Percentiles rank a stretch among this genome's conserved stretches.
Evolutionary conservation across 2,329 filamentous ascomycete species (phyloP).

Genomic region (Diaporthe ilicicola): DNA sequence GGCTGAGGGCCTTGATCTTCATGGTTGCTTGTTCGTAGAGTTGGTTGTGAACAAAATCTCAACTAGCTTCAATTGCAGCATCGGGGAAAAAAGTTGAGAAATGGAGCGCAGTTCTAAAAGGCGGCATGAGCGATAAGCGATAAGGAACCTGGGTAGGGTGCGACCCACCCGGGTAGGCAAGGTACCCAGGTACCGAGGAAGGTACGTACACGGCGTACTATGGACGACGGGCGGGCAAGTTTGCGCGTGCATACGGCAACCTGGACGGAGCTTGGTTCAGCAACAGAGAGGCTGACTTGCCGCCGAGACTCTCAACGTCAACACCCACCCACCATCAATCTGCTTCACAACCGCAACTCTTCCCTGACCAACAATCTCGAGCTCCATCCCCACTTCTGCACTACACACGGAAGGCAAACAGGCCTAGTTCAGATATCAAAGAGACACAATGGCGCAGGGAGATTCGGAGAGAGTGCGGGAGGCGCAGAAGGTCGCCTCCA

Average conservation of each 20-base stretch:
- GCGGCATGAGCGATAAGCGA: slow-evolving; percentile 13
- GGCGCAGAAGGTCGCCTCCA: slow-evolving; percentile 84
- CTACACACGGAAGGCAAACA: neutral
- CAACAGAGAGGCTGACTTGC: slow-evolving; percentile 5
- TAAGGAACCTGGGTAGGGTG: neutral
- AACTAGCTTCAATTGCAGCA: neutral
- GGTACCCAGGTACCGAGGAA: neutral
- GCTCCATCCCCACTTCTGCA: neutral
- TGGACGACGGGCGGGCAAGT: slow-evolving; percentile 16
- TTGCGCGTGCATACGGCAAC: slow-evolving; percentile 29
- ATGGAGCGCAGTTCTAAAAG: neutral
- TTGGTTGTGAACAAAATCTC: neutral
- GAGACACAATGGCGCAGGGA: slow-evolving; percentile 60
- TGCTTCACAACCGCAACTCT: slow-evolving; percentile 2
- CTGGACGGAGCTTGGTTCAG: slow-evolving; percentile 22
- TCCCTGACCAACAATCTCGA: neutral
- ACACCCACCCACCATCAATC: slow-evolving; percentile 4
- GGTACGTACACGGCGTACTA: slow-evolving; percentile 10
- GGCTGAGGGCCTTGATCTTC: slow-evolving; percentile 44
- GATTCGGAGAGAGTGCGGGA: slow-evolving; percentile 79
- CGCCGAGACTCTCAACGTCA: slow-evolving; percentile 10
- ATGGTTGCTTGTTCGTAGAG: neutral
- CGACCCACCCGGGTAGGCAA: neutral
- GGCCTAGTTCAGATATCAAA: slow-evolving; percentile 4
- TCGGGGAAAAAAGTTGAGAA: slow-evolving; percentile 1